Evolutionary conservation across 495 filamentous ascomycete species (phyloP).

Genomic region (Usnea hakonensis): DNA sequence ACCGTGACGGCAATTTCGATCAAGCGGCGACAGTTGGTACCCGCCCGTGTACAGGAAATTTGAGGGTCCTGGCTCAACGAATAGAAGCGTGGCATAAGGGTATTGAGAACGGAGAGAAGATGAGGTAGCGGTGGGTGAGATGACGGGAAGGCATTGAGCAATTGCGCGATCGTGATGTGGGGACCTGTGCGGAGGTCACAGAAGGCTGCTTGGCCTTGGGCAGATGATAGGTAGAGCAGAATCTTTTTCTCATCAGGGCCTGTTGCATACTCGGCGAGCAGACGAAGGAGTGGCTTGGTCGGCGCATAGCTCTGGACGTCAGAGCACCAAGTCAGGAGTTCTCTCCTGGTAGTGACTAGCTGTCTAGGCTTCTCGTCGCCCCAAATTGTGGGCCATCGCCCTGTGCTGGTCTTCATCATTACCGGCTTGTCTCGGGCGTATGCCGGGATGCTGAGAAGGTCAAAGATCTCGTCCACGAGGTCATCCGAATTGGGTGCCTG

Average conservation of each 20-base stretch:
- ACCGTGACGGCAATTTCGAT: constrained; percentile 93
- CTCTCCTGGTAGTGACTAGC: constrained; percentile 77
- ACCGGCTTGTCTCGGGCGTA: constrained; percentile 76
- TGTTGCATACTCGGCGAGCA: constrained; percentile 76
- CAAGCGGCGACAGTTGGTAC: constrained; percentile 65
- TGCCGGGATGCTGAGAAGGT: constrained; percentile 67
- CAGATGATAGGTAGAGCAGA: constrained; percentile 72
- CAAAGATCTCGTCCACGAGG: constrained; percentile 75
- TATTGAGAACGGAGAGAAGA: constrained; percentile 71
- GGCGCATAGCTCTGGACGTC: constrained; percentile 91
- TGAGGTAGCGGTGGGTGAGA: constrained; percentile 75
- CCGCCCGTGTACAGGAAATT: constrained; percentile 61
- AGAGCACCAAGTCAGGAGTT: constrained; percentile 88
- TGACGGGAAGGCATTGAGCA: constrained; percentile 87
- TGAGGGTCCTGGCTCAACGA: constrained; percentile 94
- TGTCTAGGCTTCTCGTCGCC: constrained; percentile 80
- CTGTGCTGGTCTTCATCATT: constrained; percentile 63
- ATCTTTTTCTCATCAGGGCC: constrained; percentile 81
- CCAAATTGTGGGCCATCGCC: constrained; percentile 97
- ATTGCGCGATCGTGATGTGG: constrained; percentile 73
- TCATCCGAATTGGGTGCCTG: constrained; percentile 75
- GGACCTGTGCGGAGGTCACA: constrained; percentile 90
- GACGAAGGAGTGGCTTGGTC: constrained; percentile 76
- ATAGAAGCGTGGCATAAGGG: constrained; percentile 95
- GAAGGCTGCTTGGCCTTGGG: constrained; percentile 88